phyloP scores from a whole-genome alignment of 2,329 filamentous ascomycete species.

The Pleurostoma richardsiae region DNA sequence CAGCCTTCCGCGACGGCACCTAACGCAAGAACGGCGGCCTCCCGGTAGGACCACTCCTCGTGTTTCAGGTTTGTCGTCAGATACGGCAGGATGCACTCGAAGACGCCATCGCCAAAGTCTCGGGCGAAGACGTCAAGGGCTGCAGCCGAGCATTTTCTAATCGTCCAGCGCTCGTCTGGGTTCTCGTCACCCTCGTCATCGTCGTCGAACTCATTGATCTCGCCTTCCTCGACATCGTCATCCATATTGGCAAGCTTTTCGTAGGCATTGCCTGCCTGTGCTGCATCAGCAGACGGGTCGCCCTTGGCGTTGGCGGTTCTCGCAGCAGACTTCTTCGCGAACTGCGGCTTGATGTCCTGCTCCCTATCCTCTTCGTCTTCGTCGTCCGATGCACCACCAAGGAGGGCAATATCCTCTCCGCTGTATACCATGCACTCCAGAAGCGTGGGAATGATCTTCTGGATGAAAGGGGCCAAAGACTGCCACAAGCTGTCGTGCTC shows the following conservation, averaged over 20 bases:
- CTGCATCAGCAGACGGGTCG: conserved; percentile 42
- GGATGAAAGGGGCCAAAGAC: conserved; percentile 70
- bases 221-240: conserved; percentile 80
- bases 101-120: conserved; percentile 83
- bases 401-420: conserved; percentile 81
- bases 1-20: conserved; percentile 95
- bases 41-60: conserved; percentile 83
- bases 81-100: conserved; percentile 88
- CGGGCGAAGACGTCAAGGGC: conserved; percentile 90
- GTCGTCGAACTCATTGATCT: conserved; percentile 70
- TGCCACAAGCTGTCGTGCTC: conserved; percentile 79
- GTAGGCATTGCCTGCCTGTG: conserved; percentile 49
- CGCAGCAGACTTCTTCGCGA: conserved; percentile 66
- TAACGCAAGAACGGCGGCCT: conserved; percentile 89
- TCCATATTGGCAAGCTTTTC: conserved; percentile 56
- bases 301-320: conserved; percentile 52
- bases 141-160: conserved; percentile 94
- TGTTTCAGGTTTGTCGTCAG: conserved; percentile 86
- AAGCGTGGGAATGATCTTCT: conserved; percentile 83
- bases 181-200: conserved; percentile 71
- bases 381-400: conserved; percentile 82
- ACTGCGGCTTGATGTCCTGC: conserved; percentile 88
- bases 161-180: conserved; percentile 89
- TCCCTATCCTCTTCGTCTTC: conserved; percentile 86
- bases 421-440: conserved; percentile 95